phyloP scores from a whole-genome alignment of 1,284 basidiomycete genomes.

The Rhodotorula sp. region DNA sequence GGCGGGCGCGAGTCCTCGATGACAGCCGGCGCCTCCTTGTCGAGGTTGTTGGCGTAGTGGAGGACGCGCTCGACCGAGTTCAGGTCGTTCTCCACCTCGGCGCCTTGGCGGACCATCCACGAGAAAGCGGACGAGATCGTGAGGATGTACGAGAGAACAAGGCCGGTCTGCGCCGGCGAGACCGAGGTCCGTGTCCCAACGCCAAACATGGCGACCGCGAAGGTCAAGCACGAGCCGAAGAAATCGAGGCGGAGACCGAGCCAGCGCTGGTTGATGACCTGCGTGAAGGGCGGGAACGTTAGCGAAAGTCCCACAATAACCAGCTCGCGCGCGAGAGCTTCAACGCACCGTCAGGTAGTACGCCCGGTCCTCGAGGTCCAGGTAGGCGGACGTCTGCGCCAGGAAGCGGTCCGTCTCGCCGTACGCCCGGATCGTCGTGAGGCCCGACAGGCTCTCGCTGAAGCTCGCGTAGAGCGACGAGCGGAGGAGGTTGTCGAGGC shows the following conservation, averaged over 20 bases:
- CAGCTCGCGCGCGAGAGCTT: too few species aligned
- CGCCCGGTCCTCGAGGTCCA: constrained; percentile 86
- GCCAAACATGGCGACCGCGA: constrained; percentile 74
- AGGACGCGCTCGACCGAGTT: constrained; percentile 75
- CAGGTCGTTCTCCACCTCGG: constrained; percentile 81
- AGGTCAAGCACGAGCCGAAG: constrained; percentile 73
- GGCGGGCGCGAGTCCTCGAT: constrained; percentile 63
- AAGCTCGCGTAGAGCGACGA: constrained; percentile 82
- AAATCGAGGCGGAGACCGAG: constrained; percentile 84
- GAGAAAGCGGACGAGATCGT: constrained; percentile 65
- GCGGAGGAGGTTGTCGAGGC: constrained; percentile 68
- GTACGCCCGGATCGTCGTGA: constrained; percentile 86
- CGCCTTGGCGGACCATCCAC: constrained; percentile 74
- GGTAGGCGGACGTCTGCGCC: constrained; percentile 69
- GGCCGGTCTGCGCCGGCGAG: constrained; percentile 74
- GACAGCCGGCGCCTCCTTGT: constrained; percentile 76
- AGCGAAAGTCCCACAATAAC: constrained; percentile 62
- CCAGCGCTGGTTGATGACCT: constrained; percentile 70
- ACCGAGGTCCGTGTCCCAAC: constrained; percentile 61
- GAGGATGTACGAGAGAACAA: constrained; percentile 76
- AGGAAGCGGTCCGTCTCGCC: constrained; percentile 59
- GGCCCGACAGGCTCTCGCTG: constrained; percentile 80
- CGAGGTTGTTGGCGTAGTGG: constrained; percentile 49
- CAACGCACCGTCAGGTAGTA: constrained; percentile 72
- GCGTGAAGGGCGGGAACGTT: neutral